Evolutionary conservation across 75 land plant species (phyloP).

Genomic region (Azolla pinnata): DNA sequence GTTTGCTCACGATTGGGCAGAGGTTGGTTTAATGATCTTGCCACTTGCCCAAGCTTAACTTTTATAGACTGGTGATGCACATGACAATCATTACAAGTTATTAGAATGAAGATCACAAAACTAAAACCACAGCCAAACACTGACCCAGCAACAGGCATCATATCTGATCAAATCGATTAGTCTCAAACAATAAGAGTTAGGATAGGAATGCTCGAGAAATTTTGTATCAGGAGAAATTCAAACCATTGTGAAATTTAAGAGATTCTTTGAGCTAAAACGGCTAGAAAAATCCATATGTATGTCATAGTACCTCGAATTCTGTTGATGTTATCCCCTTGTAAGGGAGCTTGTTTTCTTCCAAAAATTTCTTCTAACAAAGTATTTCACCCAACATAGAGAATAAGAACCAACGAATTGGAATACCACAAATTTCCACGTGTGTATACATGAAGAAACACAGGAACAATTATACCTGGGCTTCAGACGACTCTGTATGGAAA

Average conservation of each 20-base stretch:
- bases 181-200: too few species aligned
- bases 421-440: background rate
- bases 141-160: too few species aligned
- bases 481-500: slow-evolving; percentile 50
- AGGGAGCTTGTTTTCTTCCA: slow-evolving; percentile 65
- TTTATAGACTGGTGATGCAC: slow-evolving; percentile 69
- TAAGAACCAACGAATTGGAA: background rate
- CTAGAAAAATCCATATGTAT: background rate
- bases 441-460: too few species aligned
- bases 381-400: background rate
- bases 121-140: too few species aligned
- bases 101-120: background rate
- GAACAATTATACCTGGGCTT: slow-evolving; percentile 82
- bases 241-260: too few species aligned
- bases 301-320: slow-evolving; percentile 58
- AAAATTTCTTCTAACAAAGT: slow-evolving; percentile 44
- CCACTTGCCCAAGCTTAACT: slow-evolving; percentile 68
- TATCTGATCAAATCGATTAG: too few species aligned
- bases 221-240: too few species aligned
- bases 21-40: slow-evolving; percentile 57
- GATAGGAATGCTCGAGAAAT: too few species aligned
- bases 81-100: too few species aligned
- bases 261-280: too few species aligned
- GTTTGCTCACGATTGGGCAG: slow-evolving; percentile 39
- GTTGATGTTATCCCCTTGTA: slow-evolving; percentile 50